Conservation (phyloP, 331 rosid genomes). For the Acacia concinna region DNA sequence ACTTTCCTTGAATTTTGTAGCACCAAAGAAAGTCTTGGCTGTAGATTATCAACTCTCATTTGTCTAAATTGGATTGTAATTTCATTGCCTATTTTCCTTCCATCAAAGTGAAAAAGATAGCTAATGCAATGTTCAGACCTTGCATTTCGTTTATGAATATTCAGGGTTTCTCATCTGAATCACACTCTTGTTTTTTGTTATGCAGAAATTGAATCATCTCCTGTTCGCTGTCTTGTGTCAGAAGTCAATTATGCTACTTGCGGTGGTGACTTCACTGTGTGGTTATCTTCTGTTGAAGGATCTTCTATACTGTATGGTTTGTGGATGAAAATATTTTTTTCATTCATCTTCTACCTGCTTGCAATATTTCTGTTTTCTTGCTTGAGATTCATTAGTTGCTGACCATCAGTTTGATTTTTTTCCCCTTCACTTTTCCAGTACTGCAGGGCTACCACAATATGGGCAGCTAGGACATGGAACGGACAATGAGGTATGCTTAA, state of each 20-base stretch:
- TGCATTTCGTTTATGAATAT: constrained; percentile 1
- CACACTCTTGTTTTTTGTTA: constrained; percentile 19
- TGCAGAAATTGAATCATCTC: constrained; percentile 78
- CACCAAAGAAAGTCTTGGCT: background rate
- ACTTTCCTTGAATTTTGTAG: background rate
- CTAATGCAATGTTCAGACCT: constrained; percentile 5
- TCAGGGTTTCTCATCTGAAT: constrained; percentile 1
- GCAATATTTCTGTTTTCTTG: constrained; percentile 6
- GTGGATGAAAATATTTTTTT: constrained; percentile 35
- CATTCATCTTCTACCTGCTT: constrained; percentile 2
- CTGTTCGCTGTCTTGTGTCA: constrained; percentile 86
- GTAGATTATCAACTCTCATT: background rate
- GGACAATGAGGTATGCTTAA: constrained; percentile 78
- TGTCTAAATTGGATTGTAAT: background rate
- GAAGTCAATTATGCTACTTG: constrained; percentile 71
- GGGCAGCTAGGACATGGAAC: constrained; percentile 99
- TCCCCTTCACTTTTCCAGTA: constrained; percentile 48
- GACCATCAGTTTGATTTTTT: constrained; percentile 21
- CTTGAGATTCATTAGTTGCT: constrained; percentile 10
- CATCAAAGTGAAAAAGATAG: background rate
- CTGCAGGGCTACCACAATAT: constrained; percentile 94
- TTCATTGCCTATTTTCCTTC: background rate
- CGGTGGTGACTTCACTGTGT: constrained; percentile 89
- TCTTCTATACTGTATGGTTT: constrained; percentile 91
- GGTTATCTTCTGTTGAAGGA: constrained; percentile 90